Evolutionary conservation across 1,139 yeast genomes (phyloP).

Genomic region (Pichia cactophila): DNA sequence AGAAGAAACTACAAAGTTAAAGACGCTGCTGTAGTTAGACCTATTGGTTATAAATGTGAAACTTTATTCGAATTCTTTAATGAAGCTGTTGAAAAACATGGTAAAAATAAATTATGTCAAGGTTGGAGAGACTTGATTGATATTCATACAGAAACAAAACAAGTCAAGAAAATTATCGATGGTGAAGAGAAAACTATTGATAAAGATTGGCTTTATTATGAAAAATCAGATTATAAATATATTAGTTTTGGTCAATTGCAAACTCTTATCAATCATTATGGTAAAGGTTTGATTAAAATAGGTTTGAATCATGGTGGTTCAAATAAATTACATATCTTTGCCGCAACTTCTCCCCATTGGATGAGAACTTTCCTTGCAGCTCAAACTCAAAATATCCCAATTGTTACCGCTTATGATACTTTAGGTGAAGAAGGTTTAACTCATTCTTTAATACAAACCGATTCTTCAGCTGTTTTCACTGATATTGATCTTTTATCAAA

Average conservation of each 20-base stretch:
- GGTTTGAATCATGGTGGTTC: constrained; percentile 63
- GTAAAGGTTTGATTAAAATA: constrained; percentile 66
- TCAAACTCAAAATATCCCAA: constrained; percentile 69
- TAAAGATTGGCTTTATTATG: constrained; percentile 84
- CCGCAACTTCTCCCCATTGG: constrained; percentile 83
- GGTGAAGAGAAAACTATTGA: constrained; percentile 67
- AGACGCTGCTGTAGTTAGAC: constrained; percentile 49
- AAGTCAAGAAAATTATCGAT: constrained; percentile 65
- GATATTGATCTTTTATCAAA: constrained; percentile 67
- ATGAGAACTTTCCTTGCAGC: constrained; percentile 80
- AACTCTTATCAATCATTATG: constrained; percentile 44
- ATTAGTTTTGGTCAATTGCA: constrained; percentile 55
- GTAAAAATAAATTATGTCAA: constrained; percentile 46
- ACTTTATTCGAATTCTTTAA: constrained; percentile 66
- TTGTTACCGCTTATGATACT: constrained; percentile 96
- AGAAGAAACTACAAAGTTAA: constrained; percentile 65
- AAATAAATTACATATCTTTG: constrained; percentile 74
- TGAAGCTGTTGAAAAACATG: constrained; percentile 56
- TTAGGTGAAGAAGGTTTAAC: constrained; percentile 87
- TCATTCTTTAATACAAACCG: constrained; percentile 79
- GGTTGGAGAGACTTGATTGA: constrained; percentile 77
- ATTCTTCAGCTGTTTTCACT: constrained; percentile 68
- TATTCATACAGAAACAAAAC: constrained; percentile 68
- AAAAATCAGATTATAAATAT: constrained; percentile 64
- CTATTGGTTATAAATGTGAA: constrained; percentile 44